Base-by-base conservation (phyloP, 768 basidiomycete genomes). In the Suillus paluster region DNA sequence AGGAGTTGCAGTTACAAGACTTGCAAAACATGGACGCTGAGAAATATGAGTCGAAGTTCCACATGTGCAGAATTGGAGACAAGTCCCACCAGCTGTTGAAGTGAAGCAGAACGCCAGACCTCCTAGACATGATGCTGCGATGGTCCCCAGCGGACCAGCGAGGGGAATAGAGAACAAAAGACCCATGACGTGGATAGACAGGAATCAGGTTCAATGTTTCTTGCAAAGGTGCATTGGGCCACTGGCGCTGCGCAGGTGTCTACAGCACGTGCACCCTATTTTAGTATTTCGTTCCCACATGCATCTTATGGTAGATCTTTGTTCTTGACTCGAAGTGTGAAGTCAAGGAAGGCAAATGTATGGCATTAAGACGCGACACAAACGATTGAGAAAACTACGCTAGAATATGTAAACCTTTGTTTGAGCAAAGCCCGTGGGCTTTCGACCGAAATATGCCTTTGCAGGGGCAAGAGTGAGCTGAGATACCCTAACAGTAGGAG, bases 1-100 rank as follows among this genome's bases (percentile, higher is more conserved):
- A 97, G 10, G 95, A 97, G 73, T 99, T 98, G 79, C 97, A 99
- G 73, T 99, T 99, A 77, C 97, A 99, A 36, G 92, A 95, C 81
- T 97, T 98, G 84, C 89, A 95, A 80, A 97, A 94, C 86, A 97
- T 95, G 39, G 93, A 95, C 4, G 96, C 95, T 88, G 77, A 68
- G 15, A 44, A 39, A 36, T 45, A 14, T 14, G 36, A 3, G 56
- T 64, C 54, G 66, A 61, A 33, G 39, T 0, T 12, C 4, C 53
- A 69, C 65, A 14, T 66, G 64, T 66, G 62, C 9, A n/a, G 27
- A 46, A 25, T 45, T 52, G 8, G 63, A 38, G 45, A 50, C 61
- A n/a, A 46, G 30, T 74, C 83, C 64, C 63, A 88, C 92, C 92
- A 69, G 92, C 92, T 48, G 88, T 92, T 42, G 91, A 93, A 9